These are phyloP conservation scores for Kandelia obovata DNA, from an alignment of 345 rosid genomes.

Conservation along the genomic window DNA sequence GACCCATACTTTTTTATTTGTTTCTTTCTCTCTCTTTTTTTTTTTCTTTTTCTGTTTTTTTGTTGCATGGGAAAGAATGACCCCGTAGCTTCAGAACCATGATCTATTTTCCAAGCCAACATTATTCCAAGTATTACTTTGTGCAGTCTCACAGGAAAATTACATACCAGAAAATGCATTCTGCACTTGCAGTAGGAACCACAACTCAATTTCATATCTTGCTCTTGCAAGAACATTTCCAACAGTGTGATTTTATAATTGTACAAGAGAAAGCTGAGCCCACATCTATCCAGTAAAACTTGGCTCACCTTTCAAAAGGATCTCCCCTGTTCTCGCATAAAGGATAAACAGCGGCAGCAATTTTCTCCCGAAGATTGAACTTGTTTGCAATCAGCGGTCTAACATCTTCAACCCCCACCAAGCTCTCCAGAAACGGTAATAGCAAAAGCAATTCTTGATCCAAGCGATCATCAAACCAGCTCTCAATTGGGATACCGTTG, in stretches of 20 bases:
- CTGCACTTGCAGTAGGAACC: conserved; percentile 4
- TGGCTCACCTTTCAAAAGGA: conserved; percentile 44
- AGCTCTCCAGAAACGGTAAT: conserved; percentile 87
- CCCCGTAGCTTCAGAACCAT: too few species aligned
- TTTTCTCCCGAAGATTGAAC: conserved; percentile 68
- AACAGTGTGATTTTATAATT: conserved; percentile 5
- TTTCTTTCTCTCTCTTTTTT: too few species aligned
- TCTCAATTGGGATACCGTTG: conserved; percentile 95
- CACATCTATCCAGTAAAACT: background rate
- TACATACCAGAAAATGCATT: too few species aligned
- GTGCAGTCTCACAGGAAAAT: too few species aligned
- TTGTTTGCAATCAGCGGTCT: conserved; percentile 79
- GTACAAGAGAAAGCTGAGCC: background rate
- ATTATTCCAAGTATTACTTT: too few species aligned
- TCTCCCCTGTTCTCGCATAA: conserved; percentile 37
- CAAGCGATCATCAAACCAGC: conserved; percentile 87
- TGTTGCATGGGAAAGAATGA: too few species aligned
- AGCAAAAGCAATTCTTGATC: conserved; percentile 79
- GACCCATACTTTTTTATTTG: too few species aligned
- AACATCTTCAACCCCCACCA: conserved; percentile 85
- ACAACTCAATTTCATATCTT: background rate
- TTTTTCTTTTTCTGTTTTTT: too few species aligned
- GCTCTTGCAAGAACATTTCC: conserved; percentile 2
- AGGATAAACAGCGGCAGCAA: conserved; percentile 75
- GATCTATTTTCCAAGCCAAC: too few species aligned